Evolutionary conservation across 2,329 filamentous ascomycete genomes (phyloP).

Genomic region (Colletotrichum tofieldiae): DNA sequence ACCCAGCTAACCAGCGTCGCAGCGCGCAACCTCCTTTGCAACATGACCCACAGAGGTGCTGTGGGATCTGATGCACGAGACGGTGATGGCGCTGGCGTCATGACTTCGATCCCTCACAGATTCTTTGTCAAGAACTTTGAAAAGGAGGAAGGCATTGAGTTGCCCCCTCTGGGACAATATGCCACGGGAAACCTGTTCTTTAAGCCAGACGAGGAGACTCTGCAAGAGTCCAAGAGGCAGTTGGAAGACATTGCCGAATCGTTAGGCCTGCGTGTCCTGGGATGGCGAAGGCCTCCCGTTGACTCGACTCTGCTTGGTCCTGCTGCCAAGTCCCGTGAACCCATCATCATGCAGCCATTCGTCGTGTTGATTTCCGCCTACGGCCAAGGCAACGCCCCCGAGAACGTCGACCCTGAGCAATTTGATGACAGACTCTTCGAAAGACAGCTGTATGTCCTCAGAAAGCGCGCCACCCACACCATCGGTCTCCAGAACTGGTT

Average conservation of each 20-base stretch:
- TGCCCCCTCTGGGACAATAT: conserved; percentile 93
- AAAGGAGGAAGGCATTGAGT: conserved; percentile 87
- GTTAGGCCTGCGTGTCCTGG: conserved; percentile 89
- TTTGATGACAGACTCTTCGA: conserved; percentile 93
- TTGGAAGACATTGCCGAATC: conserved; percentile 95
- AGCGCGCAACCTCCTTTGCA: conserved; percentile 96
- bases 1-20: conserved; percentile 26
- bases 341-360: conserved; percentile 95
- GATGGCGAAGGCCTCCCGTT: conserved; percentile 95
- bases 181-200: conserved; percentile 98
- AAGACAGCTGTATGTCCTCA: conserved; percentile 92
- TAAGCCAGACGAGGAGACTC: conserved; percentile 92
- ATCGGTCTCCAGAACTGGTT: conserved; percentile 99
- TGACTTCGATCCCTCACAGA: conserved; percentile 98
- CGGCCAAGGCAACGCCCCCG: conserved; percentile 84
- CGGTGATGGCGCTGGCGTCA: conserved; percentile 98
- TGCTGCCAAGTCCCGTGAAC: conserved; percentile 93
- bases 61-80: conserved; percentile 98
- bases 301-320: conserved; percentile 95
- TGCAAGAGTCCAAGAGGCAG: conserved; percentile 91
- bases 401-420: conserved; percentile 81
- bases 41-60: conserved; percentile 99
- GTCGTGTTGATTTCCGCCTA: conserved; percentile 90
- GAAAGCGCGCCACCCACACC: conserved; percentile 94
- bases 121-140: conserved; percentile 99